Conservation (phyloP, 1,284 basidiomycete genomes). For the Caloboletus firmus region DNA sequence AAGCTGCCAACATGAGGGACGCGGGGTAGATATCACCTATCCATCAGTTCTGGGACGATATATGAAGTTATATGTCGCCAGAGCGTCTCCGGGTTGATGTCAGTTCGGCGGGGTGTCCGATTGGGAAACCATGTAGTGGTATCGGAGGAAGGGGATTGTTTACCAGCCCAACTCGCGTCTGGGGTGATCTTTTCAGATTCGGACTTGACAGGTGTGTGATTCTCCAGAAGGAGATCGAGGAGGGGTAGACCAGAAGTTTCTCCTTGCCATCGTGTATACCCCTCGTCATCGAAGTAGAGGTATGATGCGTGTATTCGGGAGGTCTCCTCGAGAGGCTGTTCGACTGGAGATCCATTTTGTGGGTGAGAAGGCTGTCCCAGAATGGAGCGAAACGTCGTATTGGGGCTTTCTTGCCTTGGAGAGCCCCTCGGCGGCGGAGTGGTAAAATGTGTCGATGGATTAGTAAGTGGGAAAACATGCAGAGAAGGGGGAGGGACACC, state of each 20-base stretch:
- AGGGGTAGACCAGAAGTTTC: constrained; percentile 88
- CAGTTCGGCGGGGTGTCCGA: constrained; percentile 66
- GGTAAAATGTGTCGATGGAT: constrained; percentile 75
- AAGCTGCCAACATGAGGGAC: constrained; percentile 4
- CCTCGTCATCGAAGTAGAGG: constrained; percentile 80
- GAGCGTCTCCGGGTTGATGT: constrained; percentile 75
- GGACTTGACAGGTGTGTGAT: constrained; percentile 42
- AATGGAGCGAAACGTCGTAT: constrained; percentile 42
- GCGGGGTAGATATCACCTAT: constrained; percentile 54
- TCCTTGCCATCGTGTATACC: constrained; percentile 83
- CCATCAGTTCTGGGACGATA: constrained; percentile 87
- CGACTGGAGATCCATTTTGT: constrained; percentile 25
- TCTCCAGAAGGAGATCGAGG: constrained; percentile 76
- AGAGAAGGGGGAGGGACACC: constrained; percentile 75
- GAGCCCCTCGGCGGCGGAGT: constrained; percentile 39
- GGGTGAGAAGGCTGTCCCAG: constrained; percentile 37
- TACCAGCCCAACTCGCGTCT: constrained; percentile 27
- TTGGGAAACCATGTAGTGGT: constrained; percentile 72
- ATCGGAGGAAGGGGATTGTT: constrained; percentile 30
- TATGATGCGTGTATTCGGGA: constrained; percentile 70
- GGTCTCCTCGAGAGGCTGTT: constrained; percentile 55
- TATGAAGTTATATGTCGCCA: constrained; percentile 75
- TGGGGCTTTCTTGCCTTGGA: constrained; percentile 47
- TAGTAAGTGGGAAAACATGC: constrained; percentile 70
- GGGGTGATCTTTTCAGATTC: constrained; percentile 30